Evolutionary conservation across 1,284 basidiomycete genomes (phyloP), one percentile per base, ranked within the genome.

Genomic region (Flammula alnicola): DNA sequence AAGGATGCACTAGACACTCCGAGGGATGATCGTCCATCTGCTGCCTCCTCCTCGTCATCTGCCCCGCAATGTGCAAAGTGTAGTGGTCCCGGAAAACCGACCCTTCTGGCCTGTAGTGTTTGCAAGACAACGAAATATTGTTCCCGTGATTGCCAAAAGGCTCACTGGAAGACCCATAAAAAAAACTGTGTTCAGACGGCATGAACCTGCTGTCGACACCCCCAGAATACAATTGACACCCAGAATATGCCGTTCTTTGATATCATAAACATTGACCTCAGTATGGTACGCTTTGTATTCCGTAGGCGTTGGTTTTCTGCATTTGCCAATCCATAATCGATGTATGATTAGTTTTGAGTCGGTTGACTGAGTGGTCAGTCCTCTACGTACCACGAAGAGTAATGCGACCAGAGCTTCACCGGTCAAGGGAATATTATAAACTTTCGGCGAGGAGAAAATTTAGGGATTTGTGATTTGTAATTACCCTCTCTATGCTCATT

Each of bases 111-210:
- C 3, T 80, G 75, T 45, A 56, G 62, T 7, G 57, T 51, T 31
- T 79, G 77, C 51, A 69, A 67, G 61, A 59, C 49, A 10, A 65
- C 56, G 20, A 63, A 52, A 32, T 79, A 78, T 45, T 79, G 77
- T 52, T 75, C 73, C 5, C 57, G 43, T 39, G 65, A 56, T 6
- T 79, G 78, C 39, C 78, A 80, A 51, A 72, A 64, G 47, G 61
- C 59, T 33, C 67, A 79, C 45, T 80, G 77, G 77, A 74, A 70
- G 38, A 47, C 19, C 11, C 78, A 77, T 44, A 64, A 63, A 38
- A 4, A 20, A 25, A 5, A 3, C 16, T 39, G 37, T 16, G 25
- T 16, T 10, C n/a, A 3, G 3, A 11, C 22, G 11, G 17, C 25
- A 25, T 25, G 16, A 7, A 6, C 5, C 14, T 37, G 35, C 19